Conservation (phyloP, 2,329 filamentous ascomycete genomes). For the Pseudogymnoascus sp. region DNA sequence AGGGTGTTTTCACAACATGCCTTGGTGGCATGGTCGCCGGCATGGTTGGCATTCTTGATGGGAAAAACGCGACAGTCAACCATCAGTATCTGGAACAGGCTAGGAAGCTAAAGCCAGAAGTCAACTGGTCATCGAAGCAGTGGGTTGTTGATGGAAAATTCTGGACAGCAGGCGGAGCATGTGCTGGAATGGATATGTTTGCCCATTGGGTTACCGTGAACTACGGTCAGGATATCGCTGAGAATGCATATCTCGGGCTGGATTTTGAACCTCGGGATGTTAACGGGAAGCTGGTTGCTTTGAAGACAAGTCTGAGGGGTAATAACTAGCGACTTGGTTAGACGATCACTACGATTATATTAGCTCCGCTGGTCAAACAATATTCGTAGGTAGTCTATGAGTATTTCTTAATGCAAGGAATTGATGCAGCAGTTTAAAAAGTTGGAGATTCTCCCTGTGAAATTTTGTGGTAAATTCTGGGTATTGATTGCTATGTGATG, state of each 20-base stretch:
- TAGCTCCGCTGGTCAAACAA: too few relatives aligned
- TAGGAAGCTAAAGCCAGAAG: slow-evolving; percentile 31
- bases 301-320: not conserved
- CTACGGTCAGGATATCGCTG: slow-evolving; percentile 19
- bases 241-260: slow-evolving; percentile 13
- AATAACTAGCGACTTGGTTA: not conserved
- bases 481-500: slow-evolving; percentile 1
- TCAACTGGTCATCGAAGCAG: slow-evolving; percentile 38
- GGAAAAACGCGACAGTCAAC: slow-evolving; percentile 37
- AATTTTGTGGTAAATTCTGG: not conserved
- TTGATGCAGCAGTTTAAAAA: too few relatives aligned
- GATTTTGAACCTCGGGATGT: slow-evolving; percentile 24
- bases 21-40: slow-evolving; percentile 32
- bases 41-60: slow-evolving; percentile 34
- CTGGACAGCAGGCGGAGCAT: slow-evolving; percentile 40
- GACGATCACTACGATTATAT: too few relatives aligned
- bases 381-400: too few relatives aligned
- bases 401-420: too few relatives aligned
- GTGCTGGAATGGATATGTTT: slow-evolving; percentile 46
- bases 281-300: slow-evolving; percentile 9
- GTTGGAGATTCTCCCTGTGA: too few relatives aligned
- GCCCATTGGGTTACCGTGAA: slow-evolving; percentile 22
- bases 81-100: slow-evolving; percentile 29
- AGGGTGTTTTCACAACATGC: slow-evolving; percentile 38
- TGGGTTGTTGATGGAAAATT: slow-evolving; percentile 40